Percentiles rank a stretch among this genome's conserved stretches.
phyloP scores from a whole-genome alignment of 177 flowering plant genomes.

The Telopea speciosissima region DNA sequence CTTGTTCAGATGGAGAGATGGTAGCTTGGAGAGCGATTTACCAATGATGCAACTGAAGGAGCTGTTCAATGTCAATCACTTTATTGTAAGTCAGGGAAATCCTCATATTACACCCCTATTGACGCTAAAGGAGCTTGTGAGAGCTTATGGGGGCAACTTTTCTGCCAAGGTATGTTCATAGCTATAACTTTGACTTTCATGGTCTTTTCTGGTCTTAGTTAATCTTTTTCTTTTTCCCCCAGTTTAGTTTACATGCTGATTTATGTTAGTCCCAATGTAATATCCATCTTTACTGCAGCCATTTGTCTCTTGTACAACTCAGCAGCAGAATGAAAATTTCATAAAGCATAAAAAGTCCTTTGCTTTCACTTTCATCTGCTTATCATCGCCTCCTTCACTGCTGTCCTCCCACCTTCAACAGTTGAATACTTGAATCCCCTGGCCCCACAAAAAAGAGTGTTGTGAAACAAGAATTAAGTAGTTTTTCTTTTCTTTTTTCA shows the following conservation, averaged over 20 bases:
- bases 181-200: not conserved
- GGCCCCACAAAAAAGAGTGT: not conserved
- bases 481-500: no score
- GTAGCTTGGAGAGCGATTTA: no score
- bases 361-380: not conserved
- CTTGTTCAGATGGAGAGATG: constrained; percentile 80
- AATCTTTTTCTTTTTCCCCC: not conserved
- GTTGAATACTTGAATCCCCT: not conserved
- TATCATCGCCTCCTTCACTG: not conserved
- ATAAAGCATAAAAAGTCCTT: not conserved
- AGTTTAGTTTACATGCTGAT: no score
- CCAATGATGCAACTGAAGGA: constrained; percentile 99
- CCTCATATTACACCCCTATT: constrained; percentile 91
- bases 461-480: not conserved
- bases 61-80: constrained; percentile 95
- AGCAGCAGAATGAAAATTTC: no score
- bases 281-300: no score
- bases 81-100: constrained; percentile 98
- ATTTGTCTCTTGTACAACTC: no score
- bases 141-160: constrained; percentile 88
- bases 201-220: not conserved
- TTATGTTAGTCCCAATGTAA: no score
- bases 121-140: constrained; percentile 78
- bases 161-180: constrained; percentile 78
- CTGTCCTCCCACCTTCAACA: not conserved